Conservation (phyloP, 192 early-diverging fungal species). For the Geranomyces variabilis region DNA sequence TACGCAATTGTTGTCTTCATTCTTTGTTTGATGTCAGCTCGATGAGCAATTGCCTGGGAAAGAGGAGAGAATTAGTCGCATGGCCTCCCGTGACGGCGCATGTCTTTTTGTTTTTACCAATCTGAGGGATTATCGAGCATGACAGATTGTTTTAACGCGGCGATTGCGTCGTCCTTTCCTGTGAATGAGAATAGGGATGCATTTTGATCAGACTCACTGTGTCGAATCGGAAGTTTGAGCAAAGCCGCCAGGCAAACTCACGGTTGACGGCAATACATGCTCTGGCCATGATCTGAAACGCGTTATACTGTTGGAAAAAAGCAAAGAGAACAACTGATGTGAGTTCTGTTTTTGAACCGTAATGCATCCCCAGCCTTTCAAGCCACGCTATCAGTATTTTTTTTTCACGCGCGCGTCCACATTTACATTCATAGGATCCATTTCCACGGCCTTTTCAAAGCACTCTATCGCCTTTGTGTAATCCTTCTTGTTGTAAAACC, state of each 20-base stretch:
- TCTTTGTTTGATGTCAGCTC: slow-evolving; percentile 58
- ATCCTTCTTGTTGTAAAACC: slow-evolving; percentile 69
- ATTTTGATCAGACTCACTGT: too few species aligned
- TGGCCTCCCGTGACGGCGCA: neutral
- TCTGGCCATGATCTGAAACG: slow-evolving; percentile 64
- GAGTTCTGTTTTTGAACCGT: too few species aligned
- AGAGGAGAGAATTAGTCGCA: slow-evolving; percentile 9
- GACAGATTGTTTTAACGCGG: slow-evolving; percentile 62
- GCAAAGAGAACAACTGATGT: too few species aligned
- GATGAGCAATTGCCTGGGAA: slow-evolving; percentile 53
- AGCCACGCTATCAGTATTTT: neutral
- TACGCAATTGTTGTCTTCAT: slow-evolving; percentile 20
- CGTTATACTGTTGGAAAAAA: slow-evolving; percentile 52
- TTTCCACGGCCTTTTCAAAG: slow-evolving; percentile 60
- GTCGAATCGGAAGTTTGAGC: too few species aligned
- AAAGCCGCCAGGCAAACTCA: slow-evolving; percentile 22
- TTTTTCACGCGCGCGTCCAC: too few species aligned
- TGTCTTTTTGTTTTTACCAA: slow-evolving; percentile 41
- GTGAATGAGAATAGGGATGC: slow-evolving; percentile 8
- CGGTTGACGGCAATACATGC: slow-evolving; percentile 66
- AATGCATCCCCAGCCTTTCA: neutral
- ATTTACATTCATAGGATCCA: slow-evolving; percentile 61
- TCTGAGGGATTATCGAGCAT: slow-evolving; percentile 64
- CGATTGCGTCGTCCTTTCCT: slow-evolving; percentile 67
- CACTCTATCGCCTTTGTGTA: slow-evolving; percentile 61